Evolutionary conservation across 331 rosid genomes (phyloP).

Genomic region (Malus hybrid): DNA sequence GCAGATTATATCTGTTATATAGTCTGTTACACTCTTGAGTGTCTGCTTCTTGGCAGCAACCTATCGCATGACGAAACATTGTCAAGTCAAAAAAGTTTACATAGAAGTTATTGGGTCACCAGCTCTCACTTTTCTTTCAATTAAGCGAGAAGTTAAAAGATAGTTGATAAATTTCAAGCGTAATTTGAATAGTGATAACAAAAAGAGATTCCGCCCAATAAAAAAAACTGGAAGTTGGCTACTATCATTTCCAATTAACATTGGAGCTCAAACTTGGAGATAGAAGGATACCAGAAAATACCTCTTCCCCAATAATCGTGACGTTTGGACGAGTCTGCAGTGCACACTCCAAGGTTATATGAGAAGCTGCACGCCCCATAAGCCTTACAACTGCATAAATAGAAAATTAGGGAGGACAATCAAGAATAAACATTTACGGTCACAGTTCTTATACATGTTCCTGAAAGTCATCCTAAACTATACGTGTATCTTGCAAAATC

Average conservation of each 20-base stretch:
- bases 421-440: not conserved
- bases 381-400: slow-evolving; percentile 11
- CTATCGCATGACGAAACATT: not conserved
- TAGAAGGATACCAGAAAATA: not conserved
- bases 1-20: slow-evolving; percentile 13
- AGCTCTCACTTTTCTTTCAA: not conserved
- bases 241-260: not conserved
- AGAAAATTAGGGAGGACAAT: not conserved
- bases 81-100: not conserved
- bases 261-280: not conserved
- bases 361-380: slow-evolving; percentile 23
- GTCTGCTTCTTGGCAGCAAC: slow-evolving; percentile 22
- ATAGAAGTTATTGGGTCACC: not conserved
- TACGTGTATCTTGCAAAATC: not conserved
- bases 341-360: slow-evolving; percentile 19
- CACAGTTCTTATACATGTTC: not conserved
- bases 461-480: not conserved
- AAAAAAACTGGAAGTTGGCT: not conserved
- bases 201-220: not conserved
- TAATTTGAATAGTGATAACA: not conserved
- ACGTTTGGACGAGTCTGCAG: slow-evolving; percentile 15
- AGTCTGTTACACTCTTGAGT: slow-evolving; percentile 12
- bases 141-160: not conserved
- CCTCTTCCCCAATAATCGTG: slow-evolving; percentile 20
- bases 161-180: not conserved